Conservation (phyloP, 1,284 basidiomycete genomes). For the Lentinula novae-zelandiae region DNA sequence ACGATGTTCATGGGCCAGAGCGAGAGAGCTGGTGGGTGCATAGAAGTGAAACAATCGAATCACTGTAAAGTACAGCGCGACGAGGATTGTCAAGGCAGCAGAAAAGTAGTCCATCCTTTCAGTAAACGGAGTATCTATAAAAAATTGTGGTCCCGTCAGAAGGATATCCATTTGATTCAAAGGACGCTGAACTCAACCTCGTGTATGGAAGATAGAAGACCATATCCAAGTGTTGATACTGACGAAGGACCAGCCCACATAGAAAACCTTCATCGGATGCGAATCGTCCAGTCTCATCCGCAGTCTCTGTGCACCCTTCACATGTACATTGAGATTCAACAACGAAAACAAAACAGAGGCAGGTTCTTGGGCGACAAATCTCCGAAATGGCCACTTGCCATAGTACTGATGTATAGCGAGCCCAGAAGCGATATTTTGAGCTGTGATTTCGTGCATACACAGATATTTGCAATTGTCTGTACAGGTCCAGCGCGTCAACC, state of each 20-base stretch:
- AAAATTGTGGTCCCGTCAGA: constrained; percentile 5
- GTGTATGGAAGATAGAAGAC: constrained; percentile 89
- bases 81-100: constrained; percentile 80
- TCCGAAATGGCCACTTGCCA: constrained; percentile 97
- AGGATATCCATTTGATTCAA: constrained; percentile 15
- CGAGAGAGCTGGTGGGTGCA: constrained; percentile 32
- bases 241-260: constrained; percentile 65
- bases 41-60: constrained; percentile 80
- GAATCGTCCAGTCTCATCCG: constrained; percentile 42
- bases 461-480: constrained; percentile 84
- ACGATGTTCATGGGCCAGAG: constrained; percentile 17
- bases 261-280: constrained; percentile 73
- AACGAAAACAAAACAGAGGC: constrained; percentile 89
- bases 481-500: constrained; percentile 74
- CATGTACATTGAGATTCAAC: constrained; percentile 77
- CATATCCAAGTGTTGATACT: constrained; percentile 94
- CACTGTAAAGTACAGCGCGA: constrained; percentile 70
- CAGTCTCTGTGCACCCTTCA: constrained; percentile 51
- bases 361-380: constrained; percentile 88
- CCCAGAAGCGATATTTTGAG: constrained; percentile 44
- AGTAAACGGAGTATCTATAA: constrained; percentile 74
- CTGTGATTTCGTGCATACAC: constrained; percentile 85
- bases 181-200: constrained; percentile 48
- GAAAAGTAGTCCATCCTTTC: constrained; percentile 96
- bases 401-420: constrained; percentile 74